Percentiles rank a stretch among this genome's conserved stretches.
These are phyloP conservation scores for Apiotrichum mycotoxinovorans DNA, from an alignment of 1,284 basidiomycete genomes.

Conservation along the genomic window DNA sequence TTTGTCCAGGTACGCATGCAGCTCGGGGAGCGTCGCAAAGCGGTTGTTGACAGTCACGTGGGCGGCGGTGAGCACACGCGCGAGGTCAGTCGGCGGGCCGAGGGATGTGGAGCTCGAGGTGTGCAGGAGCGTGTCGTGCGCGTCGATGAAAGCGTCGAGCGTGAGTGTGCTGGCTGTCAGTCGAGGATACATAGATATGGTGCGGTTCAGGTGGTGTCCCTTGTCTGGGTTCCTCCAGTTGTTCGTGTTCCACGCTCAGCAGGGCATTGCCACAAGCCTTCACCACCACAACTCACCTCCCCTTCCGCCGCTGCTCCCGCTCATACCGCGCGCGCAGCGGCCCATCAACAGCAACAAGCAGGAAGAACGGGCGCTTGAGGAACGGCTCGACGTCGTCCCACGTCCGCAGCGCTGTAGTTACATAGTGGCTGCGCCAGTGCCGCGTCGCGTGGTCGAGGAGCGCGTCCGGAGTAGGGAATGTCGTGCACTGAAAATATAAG, in stretches of 20 bases:
- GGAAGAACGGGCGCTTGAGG: conserved; percentile 82
- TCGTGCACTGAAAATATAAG: conserved; percentile 6
- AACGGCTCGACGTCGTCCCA: conserved; percentile 64
- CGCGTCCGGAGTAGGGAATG: conserved; percentile 57
- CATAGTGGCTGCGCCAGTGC: conserved; percentile 76
- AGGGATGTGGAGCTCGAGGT: conserved; percentile 20
- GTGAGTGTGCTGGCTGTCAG: conserved; percentile 41
- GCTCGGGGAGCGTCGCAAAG: conserved; percentile 57
- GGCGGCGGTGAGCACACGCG: conserved; percentile 31
- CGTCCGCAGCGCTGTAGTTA: conserved; percentile 70
- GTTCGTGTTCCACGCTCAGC: too few relatives aligned
- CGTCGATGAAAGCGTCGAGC: conserved; percentile 64
- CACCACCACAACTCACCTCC: conserved; percentile 1
- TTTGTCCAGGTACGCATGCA: conserved; percentile 64
- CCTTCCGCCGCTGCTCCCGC: conserved; percentile 26
- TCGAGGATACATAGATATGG: too few relatives aligned
- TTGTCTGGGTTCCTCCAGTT: conserved; percentile 11
- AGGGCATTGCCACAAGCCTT: too few relatives aligned
- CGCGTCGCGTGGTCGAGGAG: conserved; percentile 75
- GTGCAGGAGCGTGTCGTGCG: conserved; percentile 59
- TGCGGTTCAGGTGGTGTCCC: conserved; percentile 11
- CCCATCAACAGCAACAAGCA: conserved; percentile 81
- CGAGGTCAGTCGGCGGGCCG: conserved; percentile 42
- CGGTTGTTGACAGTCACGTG: conserved; percentile 70
- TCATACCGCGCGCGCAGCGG: conserved; percentile 59